These are phyloP conservation scores for Paraconiothyrium sp. DNA, from an alignment of 2,329 filamentous ascomycete species.

Conservation along the genomic window DNA sequence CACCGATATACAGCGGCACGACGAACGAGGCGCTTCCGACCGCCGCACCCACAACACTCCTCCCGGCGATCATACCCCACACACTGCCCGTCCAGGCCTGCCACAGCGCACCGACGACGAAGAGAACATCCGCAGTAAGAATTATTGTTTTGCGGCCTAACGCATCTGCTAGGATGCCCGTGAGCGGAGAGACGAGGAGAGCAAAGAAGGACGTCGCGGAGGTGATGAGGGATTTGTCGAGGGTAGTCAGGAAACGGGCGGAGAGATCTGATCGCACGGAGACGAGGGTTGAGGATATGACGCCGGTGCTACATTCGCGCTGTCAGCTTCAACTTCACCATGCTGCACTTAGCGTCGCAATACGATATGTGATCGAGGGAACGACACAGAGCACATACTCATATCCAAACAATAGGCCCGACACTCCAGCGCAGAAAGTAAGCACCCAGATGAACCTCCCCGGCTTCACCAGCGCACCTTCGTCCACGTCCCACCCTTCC, in stretches of 20 bases:
- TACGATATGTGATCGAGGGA: background rate
- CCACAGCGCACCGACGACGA: slow-evolving; percentile 71
- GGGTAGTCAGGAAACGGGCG: slow-evolving; percentile 57
- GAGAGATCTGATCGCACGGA: slow-evolving; percentile 65
- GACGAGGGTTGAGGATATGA: slow-evolving; percentile 69
- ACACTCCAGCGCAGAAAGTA: slow-evolving; percentile 66
- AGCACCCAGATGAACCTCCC: slow-evolving; percentile 63
- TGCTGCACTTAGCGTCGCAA: background rate
- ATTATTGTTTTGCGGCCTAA: slow-evolving; percentile 87
- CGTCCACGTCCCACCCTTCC: slow-evolving; percentile 38
- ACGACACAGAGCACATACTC: slow-evolving; percentile 54
- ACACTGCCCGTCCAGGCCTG: slow-evolving; percentile 71
- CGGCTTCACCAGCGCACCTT: slow-evolving; percentile 39
- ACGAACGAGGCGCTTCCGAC: slow-evolving; percentile 83
- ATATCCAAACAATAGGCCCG: slow-evolving; percentile 69
- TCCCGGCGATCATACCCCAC: slow-evolving; percentile 70
- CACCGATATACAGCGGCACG: slow-evolving; percentile 80
- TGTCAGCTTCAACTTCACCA: slow-evolving; percentile 12
- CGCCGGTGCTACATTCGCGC: slow-evolving; percentile 59
- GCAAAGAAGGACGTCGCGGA: slow-evolving; percentile 67
- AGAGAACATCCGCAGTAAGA: slow-evolving; percentile 70
- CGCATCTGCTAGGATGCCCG: slow-evolving; percentile 70
- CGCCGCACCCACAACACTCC: slow-evolving; percentile 74
- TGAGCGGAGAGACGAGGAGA: slow-evolving; percentile 64
- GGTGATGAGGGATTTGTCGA: slow-evolving; percentile 68